Conservation (phyloP, 768 basidiomycete genomes). For the Termitomyces sp. region DNA sequence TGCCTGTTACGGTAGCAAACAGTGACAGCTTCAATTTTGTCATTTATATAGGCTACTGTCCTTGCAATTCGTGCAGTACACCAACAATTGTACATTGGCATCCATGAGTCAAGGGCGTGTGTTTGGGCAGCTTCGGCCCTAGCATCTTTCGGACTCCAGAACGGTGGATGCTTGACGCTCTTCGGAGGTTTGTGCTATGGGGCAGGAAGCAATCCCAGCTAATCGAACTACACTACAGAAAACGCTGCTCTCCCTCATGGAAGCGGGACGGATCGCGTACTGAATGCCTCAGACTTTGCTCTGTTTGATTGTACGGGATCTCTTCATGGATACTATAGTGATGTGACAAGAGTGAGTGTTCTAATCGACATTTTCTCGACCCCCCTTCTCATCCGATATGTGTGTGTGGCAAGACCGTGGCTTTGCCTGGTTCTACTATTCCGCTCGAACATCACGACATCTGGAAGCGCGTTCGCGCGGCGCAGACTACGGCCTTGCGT, state of each 20-base stretch:
- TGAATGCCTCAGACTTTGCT: slow-evolving; percentile 55
- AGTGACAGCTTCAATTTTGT: neutral
- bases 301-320: slow-evolving; percentile 72
- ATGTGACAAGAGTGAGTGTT: slow-evolving; percentile 64
- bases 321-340: slow-evolving; percentile 71
- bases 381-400: neutral
- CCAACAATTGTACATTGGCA: slow-evolving; percentile 58
- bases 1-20: neutral
- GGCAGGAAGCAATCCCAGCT: neutral
- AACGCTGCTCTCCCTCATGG: slow-evolving; percentile 88
- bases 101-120: slow-evolving; percentile 67
- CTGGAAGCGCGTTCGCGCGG: slow-evolving; percentile 62
- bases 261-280: slow-evolving; percentile 58
- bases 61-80: slow-evolving; percentile 67
- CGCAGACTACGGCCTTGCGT: slow-evolving; percentile 52
- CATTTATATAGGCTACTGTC: slow-evolving; percentile 56
- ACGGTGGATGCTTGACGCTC: slow-evolving; percentile 58
- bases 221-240: slow-evolving; percentile 44
- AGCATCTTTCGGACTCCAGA: slow-evolving; percentile 49
- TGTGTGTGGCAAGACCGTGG: slow-evolving; percentile 47
- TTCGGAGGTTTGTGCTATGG: slow-evolving; percentile 57
- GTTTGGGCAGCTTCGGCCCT: slow-evolving; percentile 55
- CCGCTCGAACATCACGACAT: slow-evolving; percentile 44
- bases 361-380: neutral
- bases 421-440: slow-evolving; percentile 51